These are phyloP conservation scores for Fusarium napiforme DNA, from an alignment of 2,329 filamentous ascomycete species.

Conservation along the genomic window DNA sequence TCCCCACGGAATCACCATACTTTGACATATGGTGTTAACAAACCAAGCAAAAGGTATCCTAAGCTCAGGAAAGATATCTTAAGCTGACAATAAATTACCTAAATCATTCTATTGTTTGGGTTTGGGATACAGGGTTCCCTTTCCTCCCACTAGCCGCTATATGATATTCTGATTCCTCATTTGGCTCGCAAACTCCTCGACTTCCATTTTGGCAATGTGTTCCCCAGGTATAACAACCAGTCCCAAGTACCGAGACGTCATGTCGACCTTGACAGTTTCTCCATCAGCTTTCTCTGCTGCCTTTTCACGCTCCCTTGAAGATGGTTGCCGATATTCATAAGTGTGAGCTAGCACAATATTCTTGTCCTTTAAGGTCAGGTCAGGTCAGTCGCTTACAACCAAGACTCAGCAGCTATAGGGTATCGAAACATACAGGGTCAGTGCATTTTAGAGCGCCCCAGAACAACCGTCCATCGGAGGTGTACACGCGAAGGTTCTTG, in stretches of 20 bases:
- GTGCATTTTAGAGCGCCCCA: constrained; percentile 94
- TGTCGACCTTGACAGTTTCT: constrained; percentile 69
- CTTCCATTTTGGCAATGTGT: constrained; percentile 87
- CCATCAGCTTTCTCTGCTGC: constrained; percentile 50
- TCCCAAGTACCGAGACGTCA: constrained; percentile 88
- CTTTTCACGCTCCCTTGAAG: constrained; percentile 58
- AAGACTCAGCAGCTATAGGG: constrained; percentile 1
- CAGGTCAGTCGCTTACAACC: background rate
- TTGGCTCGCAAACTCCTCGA: constrained; percentile 78
- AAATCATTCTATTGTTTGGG: background rate
- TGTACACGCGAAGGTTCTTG: constrained; percentile 81
- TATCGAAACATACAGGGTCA: constrained; percentile 73
- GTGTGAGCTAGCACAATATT: constrained; percentile 89
- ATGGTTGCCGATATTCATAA: constrained; percentile 88
- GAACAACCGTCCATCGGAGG: constrained; percentile 87
- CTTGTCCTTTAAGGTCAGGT: constrained; percentile 68
- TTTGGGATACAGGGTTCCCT: background rate
- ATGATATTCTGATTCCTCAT: constrained; percentile 43
- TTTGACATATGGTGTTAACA: background rate
- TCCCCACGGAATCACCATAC: background rate
- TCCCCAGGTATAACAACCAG: constrained; percentile 89
- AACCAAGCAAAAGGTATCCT: background rate
- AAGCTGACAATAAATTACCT: background rate
- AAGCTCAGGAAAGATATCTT: background rate
- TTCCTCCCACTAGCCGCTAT: background rate